These are phyloP conservation scores for Angomonas deanei DNA, from an alignment of 208 protist genomes.

Conservation along the genomic window DNA sequence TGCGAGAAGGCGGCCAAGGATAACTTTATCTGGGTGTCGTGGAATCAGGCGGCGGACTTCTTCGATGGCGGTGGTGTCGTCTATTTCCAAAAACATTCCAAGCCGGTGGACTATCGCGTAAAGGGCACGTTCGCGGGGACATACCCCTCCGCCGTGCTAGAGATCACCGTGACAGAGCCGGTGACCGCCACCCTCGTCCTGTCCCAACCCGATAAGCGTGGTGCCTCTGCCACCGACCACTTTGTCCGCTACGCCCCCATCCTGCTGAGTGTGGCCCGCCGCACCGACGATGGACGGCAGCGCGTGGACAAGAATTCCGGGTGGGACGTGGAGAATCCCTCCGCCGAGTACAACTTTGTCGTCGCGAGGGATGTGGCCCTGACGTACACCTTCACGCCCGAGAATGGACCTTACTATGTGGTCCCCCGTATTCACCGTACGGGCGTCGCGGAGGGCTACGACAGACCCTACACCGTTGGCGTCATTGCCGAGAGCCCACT, in stretches of 20 bases:
- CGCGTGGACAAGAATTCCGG: constrained; percentile 24
- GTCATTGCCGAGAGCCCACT: constrained; percentile 22
- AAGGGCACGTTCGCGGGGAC: constrained; percentile 38
- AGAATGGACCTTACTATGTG: constrained; percentile 39
- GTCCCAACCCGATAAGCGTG: constrained; percentile 70
- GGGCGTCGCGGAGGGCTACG: constrained; percentile 28
- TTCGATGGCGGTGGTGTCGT: constrained; percentile 67
- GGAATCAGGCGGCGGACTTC: constrained; percentile 36
- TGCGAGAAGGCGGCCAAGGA: constrained; percentile 17
- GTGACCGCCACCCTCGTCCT: constrained; percentile 41
- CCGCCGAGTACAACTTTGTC: constrained; percentile 42
- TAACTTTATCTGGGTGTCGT: constrained; percentile 42
- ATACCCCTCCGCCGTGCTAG: constrained; percentile 38
- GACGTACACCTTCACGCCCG: constrained; percentile 46
- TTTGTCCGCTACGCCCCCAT: constrained; percentile 37
- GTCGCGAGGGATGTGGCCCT: constrained; percentile 52
- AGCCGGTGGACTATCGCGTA: constrained; percentile 44
- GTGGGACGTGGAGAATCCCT: constrained; percentile 23
- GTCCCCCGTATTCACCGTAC: constrained; percentile 58
- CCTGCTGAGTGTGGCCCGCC: constrained; percentile 42
- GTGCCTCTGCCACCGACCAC: constrained; percentile 13
- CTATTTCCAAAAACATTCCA: constrained; percentile 5
- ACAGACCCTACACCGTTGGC: constrained; percentile 42
- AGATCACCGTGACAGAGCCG: constrained; percentile 32
- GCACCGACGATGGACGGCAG: constrained; percentile 4